Conservation (phyloP, 139 green algal species). For the Chlorella sp. region DNA sequence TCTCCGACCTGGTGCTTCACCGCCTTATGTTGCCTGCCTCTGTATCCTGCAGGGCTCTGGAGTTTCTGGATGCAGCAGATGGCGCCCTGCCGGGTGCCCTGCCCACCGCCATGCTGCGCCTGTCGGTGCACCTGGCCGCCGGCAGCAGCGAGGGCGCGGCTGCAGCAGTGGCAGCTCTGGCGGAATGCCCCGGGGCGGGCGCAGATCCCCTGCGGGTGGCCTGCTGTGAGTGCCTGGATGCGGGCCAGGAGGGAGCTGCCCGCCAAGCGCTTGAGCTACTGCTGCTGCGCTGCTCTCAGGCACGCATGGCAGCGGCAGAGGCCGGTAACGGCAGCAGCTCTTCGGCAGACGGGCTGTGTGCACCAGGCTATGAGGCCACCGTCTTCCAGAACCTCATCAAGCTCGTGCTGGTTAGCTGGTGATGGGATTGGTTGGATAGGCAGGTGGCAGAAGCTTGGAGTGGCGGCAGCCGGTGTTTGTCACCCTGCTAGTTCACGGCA, state of each 20-base stretch:
- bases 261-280: constrained; percentile 10
- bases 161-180: constrained; percentile 2
- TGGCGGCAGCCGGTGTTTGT: no score
- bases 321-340: background rate
- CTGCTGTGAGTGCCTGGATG: constrained; percentile 25
- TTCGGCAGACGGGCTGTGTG: background rate
- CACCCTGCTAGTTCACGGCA: no score
- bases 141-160: background rate
- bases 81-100: background rate
- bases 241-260: background rate
- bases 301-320: background rate
- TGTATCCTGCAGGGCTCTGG: background rate
- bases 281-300: background rate
- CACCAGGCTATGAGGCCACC: constrained; percentile 32
- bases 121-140: constrained; percentile 4
- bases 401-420: constrained; percentile 26
- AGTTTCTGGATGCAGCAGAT: constrained; percentile 13
- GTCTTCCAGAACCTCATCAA: constrained; percentile 42
- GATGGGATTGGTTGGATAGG: no score
- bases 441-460: no score
- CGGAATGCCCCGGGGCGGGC: background rate
- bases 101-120: constrained; percentile 21
- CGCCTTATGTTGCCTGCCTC: background rate
- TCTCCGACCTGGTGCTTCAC: no score
- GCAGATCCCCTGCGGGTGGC: constrained; percentile 20